phyloP scores from a whole-genome alignment of 257 asterid genomes.

The Solanum etuberosum region DNA sequence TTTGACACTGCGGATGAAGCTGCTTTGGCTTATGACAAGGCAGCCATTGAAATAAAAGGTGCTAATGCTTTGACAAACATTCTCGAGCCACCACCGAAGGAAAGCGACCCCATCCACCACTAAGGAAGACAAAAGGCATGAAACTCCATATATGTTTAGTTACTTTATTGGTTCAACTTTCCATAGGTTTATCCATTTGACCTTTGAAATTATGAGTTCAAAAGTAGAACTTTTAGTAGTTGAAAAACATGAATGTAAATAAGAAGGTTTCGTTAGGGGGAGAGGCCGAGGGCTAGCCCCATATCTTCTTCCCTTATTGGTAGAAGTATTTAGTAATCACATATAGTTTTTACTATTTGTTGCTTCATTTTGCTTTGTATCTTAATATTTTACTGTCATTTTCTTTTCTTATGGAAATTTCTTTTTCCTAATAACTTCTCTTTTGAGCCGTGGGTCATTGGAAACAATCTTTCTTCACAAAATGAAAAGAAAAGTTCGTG shows the following conservation, averaged over 20 bases:
- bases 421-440: too few relatives aligned
- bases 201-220: not conserved
- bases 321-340: too few relatives aligned
- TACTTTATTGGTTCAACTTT: not conserved
- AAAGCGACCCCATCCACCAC: not conserved
- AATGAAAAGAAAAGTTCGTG: too few relatives aligned
- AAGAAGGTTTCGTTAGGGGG: too few relatives aligned
- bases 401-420: too few relatives aligned
- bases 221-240: not conserved
- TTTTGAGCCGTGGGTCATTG: too few relatives aligned
- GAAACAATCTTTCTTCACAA: too few relatives aligned
- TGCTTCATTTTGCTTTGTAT: too few relatives aligned
- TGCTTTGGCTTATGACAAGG: not conserved
- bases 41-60: not conserved
- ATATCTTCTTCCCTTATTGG: not conserved
- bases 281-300: too few relatives aligned
- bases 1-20: not conserved
- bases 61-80: not conserved
- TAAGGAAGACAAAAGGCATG: not conserved
- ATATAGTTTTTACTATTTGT: too few relatives aligned
- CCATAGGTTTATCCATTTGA: not conserved
- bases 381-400: too few relatives aligned
- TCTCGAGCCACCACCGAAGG: not conserved
- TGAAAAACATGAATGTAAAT: not conserved
- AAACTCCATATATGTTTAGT: not conserved